Evolutionary conservation across 352 stramenopile genomes (phyloP).

Genomic region (Pythium rishiriense): DNA sequence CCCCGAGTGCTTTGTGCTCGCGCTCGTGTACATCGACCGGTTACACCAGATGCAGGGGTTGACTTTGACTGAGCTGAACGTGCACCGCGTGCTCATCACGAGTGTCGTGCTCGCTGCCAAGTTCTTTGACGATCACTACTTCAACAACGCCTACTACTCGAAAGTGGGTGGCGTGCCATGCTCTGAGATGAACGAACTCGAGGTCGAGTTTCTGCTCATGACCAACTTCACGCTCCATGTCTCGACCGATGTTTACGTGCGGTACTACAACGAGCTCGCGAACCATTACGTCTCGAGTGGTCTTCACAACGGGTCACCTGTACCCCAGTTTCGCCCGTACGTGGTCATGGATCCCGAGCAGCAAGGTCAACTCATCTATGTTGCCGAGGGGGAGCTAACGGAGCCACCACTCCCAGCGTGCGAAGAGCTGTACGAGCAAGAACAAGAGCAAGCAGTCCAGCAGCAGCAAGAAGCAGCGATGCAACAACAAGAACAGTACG

Average conservation of each 20-base stretch:
- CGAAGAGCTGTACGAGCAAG: conserved; percentile 23
- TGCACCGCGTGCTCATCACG: conserved; percentile 98
- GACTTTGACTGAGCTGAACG: conserved; percentile 96
- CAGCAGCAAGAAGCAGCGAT: too few relatives aligned
- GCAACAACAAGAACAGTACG: background rate
- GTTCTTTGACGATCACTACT: conserved; percentile 99
- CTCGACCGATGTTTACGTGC: conserved; percentile 81
- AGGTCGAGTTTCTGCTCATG: conserved; percentile 97
- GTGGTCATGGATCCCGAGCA: conserved; percentile 63
- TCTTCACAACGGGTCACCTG: conserved; percentile 38
- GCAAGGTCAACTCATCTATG: conserved; percentile 75
- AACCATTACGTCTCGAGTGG: conserved; percentile 84
- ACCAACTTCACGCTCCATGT: conserved; percentile 99
- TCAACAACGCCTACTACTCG: conserved; percentile 99
- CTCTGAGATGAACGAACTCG: conserved; percentile 96
- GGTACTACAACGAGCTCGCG: conserved; percentile 91
- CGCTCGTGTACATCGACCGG: conserved; percentile 99
- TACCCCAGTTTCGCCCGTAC: conserved; percentile 64
- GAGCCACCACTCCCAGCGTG: conserved; percentile 30
- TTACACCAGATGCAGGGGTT: conserved; percentile 97
- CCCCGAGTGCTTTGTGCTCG: conserved; percentile 98
- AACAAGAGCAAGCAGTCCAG: conserved; percentile 17
- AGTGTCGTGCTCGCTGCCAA: conserved; percentile 97
- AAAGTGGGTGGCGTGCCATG: conserved; percentile 94
- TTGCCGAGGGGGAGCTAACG: conserved; percentile 37